phyloP scores from a whole-genome alignment of 805 yeast genomes.

The Metschnikowia cerradonensis region DNA sequence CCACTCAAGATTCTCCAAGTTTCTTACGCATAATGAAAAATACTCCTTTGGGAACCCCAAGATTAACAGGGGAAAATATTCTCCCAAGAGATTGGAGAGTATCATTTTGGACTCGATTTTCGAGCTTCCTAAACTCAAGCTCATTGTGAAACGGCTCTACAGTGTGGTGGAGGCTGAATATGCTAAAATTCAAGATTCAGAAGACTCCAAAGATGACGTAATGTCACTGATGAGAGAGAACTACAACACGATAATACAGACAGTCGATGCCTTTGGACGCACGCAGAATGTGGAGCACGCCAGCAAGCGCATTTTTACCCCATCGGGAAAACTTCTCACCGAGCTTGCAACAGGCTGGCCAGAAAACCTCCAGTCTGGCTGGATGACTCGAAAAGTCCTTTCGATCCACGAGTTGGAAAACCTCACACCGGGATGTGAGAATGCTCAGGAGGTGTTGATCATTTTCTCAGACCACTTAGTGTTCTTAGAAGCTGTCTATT shows the following conservation, averaged over 20 bases:
- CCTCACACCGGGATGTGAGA: conserved; percentile 17
- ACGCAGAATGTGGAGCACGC: not conserved
- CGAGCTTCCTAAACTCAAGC: conserved; percentile 66
- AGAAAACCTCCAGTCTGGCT: conserved; percentile 75
- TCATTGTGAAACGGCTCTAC: conserved; percentile 61
- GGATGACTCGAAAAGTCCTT: conserved; percentile 83
- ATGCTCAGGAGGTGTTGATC: conserved; percentile 50
- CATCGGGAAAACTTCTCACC: conserved; percentile 82
- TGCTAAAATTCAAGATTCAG: conserved; percentile 17
- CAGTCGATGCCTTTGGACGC: conserved; percentile 78
- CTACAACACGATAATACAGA: conserved; percentile 52
- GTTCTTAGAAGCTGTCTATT: conserved; percentile 53
- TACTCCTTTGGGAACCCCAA: conserved; percentile 25
- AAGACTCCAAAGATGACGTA: conserved; percentile 18
- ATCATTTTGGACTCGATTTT: conserved; percentile 60
- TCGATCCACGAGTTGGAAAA: conserved; percentile 52
- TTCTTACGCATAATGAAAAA: conserved; percentile 26
- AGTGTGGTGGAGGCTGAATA: conserved; percentile 44
- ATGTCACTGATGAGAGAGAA: conserved; percentile 31
- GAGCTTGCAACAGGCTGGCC: conserved; percentile 91
- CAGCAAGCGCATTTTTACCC: conserved; percentile 64
- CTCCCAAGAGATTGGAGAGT: conserved; percentile 32
- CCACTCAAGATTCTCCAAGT: conserved; percentile 46
- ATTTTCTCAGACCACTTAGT: conserved; percentile 79
- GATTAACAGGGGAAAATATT: conserved; percentile 28